A percentile compares a stretch with the other conserved stretches of the same genome.
These are phyloP conservation scores for Cystofilobasidium capitatum DNA, from an alignment of 768 basidiomycete genomes.

Conservation along the genomic window DNA sequence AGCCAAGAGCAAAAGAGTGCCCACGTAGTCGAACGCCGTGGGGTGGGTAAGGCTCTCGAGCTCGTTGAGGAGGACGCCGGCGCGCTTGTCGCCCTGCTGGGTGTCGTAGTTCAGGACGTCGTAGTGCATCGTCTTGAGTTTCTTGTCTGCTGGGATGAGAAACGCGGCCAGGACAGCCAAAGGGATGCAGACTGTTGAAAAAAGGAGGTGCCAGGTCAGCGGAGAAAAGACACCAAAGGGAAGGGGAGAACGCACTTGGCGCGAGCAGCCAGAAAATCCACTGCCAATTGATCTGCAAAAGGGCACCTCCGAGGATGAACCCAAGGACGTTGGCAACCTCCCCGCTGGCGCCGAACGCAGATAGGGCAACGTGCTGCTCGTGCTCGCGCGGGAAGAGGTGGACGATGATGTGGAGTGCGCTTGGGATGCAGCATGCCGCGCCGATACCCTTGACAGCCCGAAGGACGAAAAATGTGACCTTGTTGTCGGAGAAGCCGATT, in stretches of 20 bases:
- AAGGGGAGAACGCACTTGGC: not conserved
- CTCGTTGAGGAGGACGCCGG: not conserved
- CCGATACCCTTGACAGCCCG: constrained; percentile 47
- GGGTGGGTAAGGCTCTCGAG: not conserved
- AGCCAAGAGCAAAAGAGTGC: not conserved
- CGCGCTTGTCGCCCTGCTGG: not conserved
- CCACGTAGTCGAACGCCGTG: constrained; percentile 11
- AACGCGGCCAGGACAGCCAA: not conserved
- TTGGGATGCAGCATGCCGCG: constrained; percentile 45
- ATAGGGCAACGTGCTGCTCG: constrained; percentile 1
- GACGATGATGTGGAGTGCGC: constrained; percentile 38
- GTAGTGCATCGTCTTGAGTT: not conserved
- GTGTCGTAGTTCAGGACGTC: not conserved
- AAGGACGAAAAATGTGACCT: constrained; percentile 47
- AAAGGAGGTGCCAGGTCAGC: not conserved
- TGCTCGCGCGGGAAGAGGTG: constrained; percentile 23
- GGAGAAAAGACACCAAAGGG: not conserved
- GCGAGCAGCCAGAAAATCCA: constrained; percentile 9
- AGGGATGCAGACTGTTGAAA: not conserved
- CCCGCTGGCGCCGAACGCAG: constrained; percentile 1
- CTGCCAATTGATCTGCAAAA: not conserved
- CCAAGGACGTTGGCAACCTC: constrained; percentile 10
- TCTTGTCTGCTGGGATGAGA: constrained; percentile 6
- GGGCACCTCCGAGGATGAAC: not conserved
- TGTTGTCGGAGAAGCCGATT: constrained; percentile 45